Evolutionary conservation across 1,284 basidiomycete genomes (phyloP).

Genomic region (Mycena citricolor): DNA sequence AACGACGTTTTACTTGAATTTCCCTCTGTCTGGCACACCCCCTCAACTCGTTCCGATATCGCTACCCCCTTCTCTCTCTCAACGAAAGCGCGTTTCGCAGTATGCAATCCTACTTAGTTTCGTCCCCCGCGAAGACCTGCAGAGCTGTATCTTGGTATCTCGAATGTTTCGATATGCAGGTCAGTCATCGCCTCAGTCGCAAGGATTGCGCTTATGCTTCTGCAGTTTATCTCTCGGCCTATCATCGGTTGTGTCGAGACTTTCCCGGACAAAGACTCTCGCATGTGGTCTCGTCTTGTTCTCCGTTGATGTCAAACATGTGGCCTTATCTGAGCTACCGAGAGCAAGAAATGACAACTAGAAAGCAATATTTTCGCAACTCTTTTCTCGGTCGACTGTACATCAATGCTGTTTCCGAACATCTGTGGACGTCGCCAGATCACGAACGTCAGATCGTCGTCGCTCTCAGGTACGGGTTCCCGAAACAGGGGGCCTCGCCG

Average conservation of each 20-base stretch:
- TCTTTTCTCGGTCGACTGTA: conserved; percentile 51
- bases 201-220: conserved; percentile 1
- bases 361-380: conserved; percentile 38
- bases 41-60: conserved; percentile 41
- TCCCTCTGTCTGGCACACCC: conserved; percentile 23
- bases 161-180: conserved; percentile 67
- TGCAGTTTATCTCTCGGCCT: conserved; percentile 63
- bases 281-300: conserved; percentile 34
- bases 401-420: conserved; percentile 39
- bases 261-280: conserved; percentile 52
- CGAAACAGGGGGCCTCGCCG: conserved; percentile 2
- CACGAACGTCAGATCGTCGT: conserved; percentile 53
- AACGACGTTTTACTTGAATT: conserved; percentile 34
- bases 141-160: conserved; percentile 48
- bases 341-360: conserved; percentile 39
- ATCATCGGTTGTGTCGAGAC: conserved; percentile 40
- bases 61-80: conserved; percentile 55
- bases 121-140: conserved; percentile 43
- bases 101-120: conserved; percentile 57
- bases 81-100: conserved; percentile 51
- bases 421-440: conserved; percentile 61
- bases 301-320: conserved; percentile 49
- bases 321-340: conserved; percentile 67
- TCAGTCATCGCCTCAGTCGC: conserved; percentile 31
- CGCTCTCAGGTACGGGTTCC: conserved; percentile 40